These are phyloP conservation scores for Leptomonas pyrrhocoris DNA, from an alignment of 208 protist species.

Conservation along the genomic window DNA sequence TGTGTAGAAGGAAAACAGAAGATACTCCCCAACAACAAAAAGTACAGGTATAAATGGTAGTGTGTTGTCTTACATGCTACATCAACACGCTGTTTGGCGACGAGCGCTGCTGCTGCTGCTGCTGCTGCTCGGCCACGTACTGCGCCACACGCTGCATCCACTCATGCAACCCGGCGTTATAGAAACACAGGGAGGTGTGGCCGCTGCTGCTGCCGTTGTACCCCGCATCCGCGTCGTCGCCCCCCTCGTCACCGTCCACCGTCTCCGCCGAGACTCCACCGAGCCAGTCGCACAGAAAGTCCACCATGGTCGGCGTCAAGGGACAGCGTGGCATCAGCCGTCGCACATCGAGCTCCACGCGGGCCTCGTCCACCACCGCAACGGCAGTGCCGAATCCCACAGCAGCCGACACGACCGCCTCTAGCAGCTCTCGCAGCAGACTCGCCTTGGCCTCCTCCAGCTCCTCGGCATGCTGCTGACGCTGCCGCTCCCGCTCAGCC, in stretches of 20 bases:
- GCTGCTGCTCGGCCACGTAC: constrained; percentile 48
- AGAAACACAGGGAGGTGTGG: constrained; percentile 38
- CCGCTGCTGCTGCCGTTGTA: constrained; percentile 1
- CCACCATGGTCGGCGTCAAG: constrained; percentile 48
- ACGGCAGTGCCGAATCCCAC: constrained; percentile 53
- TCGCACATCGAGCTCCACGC: constrained; percentile 60
- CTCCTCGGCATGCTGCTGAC: constrained; percentile 35
- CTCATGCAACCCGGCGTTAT: constrained; percentile 69
- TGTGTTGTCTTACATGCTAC: too few relatives aligned
- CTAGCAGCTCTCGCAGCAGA: constrained; percentile 69
- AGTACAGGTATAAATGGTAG: too few relatives aligned
- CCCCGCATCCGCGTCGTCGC: constrained; percentile 11
- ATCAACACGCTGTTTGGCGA: too few relatives aligned
- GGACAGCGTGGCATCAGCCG: constrained; percentile 65
- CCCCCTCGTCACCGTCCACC: constrained; percentile 9
- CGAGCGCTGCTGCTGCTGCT: constrained; percentile 17
- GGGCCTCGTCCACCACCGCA: constrained; percentile 61
- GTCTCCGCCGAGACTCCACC: constrained; percentile 1
- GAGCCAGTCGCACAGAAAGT: constrained; percentile 62
- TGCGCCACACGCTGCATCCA: constrained; percentile 69
- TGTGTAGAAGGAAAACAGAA: too few relatives aligned
- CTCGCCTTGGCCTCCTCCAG: constrained; percentile 72
- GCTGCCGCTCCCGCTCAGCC: constrained; percentile 11
- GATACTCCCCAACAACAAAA: too few relatives aligned
- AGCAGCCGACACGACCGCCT: constrained; percentile 57